Percentiles rank a stretch among this genome's conserved stretches.
Evolutionary conservation across 2,329 filamentous ascomycete genomes (phyloP).

Genomic region (Pseudocercospora musae): DNA sequence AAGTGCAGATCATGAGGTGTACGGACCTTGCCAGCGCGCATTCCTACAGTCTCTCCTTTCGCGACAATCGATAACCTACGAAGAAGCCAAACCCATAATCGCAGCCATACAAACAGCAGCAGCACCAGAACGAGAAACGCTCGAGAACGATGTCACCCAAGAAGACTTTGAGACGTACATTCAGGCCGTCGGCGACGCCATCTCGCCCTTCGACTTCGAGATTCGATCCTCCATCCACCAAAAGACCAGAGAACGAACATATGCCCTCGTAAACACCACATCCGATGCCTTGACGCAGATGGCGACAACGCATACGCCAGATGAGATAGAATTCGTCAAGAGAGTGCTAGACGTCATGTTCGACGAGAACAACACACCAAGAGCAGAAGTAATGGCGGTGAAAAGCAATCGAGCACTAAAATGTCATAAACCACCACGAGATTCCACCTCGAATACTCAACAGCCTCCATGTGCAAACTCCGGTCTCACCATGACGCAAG

Average conservation of each 20-base stretch:
- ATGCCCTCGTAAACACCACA: conserved; percentile 81
- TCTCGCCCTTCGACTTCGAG: conserved; percentile 82
- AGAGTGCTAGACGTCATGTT: conserved; percentile 89
- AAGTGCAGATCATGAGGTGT: conserved; percentile 28
- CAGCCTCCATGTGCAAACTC: conserved; percentile 14
- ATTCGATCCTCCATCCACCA: conserved; percentile 75
- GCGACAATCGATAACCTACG: conserved; percentile 70
- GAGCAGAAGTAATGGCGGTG: conserved; percentile 80
- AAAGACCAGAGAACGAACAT: conserved; percentile 51
- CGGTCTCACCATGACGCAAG: conserved; percentile 70
- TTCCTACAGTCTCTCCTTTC: conserved; percentile 88
- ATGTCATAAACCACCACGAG: conserved; percentile 50
- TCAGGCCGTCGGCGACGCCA: conserved; percentile 64
- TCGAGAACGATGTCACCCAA: conserved; percentile 62
- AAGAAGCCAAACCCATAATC: conserved; percentile 69
- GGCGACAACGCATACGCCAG: conserved; percentile 72
- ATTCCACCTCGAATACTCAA: conserved; percentile 4
- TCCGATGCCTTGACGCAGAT: conserved; percentile 83
- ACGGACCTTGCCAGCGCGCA: conserved; percentile 71
- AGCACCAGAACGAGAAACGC: conserved; percentile 46
- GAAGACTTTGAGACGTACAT: conserved; percentile 69
- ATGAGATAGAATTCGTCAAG: conserved; percentile 88
- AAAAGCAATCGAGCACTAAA: conserved; percentile 75
- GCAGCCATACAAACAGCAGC: conserved; percentile 69
- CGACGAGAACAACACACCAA: conserved; percentile 74